These are phyloP conservation scores for Arxiozyma telluris DNA, from an alignment of 1,139 yeast species.

Conservation along the genomic window DNA sequence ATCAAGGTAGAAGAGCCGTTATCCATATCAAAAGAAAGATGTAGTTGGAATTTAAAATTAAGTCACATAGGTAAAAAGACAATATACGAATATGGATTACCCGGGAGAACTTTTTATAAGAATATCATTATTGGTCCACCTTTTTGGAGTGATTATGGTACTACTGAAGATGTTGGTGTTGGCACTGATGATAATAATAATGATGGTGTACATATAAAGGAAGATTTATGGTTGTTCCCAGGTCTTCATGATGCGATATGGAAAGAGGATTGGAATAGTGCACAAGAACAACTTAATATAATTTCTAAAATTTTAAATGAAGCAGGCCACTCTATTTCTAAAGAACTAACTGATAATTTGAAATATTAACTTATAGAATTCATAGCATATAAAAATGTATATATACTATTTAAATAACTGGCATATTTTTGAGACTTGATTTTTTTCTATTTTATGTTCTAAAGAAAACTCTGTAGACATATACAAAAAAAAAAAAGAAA, in stretches of 20 bases:
- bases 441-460: too few relatives aligned
- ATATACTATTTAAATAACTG: not conserved
- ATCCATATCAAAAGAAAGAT: constrained; percentile 56
- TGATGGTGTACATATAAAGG: constrained; percentile 19
- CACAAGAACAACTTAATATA: constrained; percentile 44
- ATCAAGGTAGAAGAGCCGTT: constrained; percentile 51
- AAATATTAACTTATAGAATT: not conserved
- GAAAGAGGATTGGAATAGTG: constrained; percentile 41
- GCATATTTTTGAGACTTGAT: not conserved
- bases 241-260: constrained; percentile 49
- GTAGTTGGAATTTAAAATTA: constrained; percentile 72
- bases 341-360: not conserved
- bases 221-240: constrained; percentile 67
- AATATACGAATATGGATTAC: constrained; percentile 40
- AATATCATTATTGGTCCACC: constrained; percentile 69
- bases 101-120: constrained; percentile 55
- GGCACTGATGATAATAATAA: constrained; percentile 33
- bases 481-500: too few relatives aligned
- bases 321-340: constrained; percentile 16
- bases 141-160: constrained; percentile 30
- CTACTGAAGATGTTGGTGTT: constrained; percentile 28
- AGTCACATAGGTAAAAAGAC: constrained; percentile 48
- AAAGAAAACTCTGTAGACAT: too few relatives aligned
- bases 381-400: not conserved
- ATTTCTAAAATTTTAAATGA: constrained; percentile 33